A percentile compares a stretch with the other conserved stretches of the same genome.
Evolutionary conservation across 2,329 filamentous ascomycete species (phyloP).

Genomic region (Colletotrichum melonis): DNA sequence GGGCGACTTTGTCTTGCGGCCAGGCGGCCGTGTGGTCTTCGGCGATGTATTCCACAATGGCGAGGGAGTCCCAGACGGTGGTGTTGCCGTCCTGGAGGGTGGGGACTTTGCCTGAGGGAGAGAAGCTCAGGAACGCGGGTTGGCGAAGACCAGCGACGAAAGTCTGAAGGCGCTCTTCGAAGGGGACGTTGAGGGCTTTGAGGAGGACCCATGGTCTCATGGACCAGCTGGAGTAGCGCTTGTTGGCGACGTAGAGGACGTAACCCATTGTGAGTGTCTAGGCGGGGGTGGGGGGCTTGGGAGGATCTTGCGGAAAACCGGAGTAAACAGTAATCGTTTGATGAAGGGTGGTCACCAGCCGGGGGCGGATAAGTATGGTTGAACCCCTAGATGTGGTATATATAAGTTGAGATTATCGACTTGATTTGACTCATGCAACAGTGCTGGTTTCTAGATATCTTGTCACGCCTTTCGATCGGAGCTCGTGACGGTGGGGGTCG

Average conservation of each 20-base stretch:
- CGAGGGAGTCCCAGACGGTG: constrained; percentile 57
- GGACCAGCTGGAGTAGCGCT: constrained; percentile 60
- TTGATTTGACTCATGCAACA: constrained; percentile 20
- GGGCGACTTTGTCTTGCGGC: constrained; percentile 50
- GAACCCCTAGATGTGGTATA: not conserved
- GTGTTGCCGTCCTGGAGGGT: constrained; percentile 48
- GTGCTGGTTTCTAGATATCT: not conserved
- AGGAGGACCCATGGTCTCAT: constrained; percentile 59
- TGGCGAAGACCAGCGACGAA: constrained; percentile 46
- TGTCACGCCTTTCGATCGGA: not conserved
- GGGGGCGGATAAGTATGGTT: not conserved
- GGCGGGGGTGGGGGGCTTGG: not conserved
- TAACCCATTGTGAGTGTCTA: constrained; percentile 45
- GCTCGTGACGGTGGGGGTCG: not conserved
- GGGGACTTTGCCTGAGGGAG: constrained; percentile 55
- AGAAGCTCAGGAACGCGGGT: constrained; percentile 50
- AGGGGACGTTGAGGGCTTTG: constrained; percentile 54
- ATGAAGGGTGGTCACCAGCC: not conserved
- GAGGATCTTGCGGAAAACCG: not conserved
- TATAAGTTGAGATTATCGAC: not conserved
- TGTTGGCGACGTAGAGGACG: constrained; percentile 55
- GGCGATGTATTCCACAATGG: constrained; percentile 60
- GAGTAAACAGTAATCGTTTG: not conserved
- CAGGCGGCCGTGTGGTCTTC: constrained; percentile 56
- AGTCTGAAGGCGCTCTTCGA: constrained; percentile 51